Conservation (phyloP, 2,329 filamentous ascomycete genomes). For the Nemania sp. region DNA sequence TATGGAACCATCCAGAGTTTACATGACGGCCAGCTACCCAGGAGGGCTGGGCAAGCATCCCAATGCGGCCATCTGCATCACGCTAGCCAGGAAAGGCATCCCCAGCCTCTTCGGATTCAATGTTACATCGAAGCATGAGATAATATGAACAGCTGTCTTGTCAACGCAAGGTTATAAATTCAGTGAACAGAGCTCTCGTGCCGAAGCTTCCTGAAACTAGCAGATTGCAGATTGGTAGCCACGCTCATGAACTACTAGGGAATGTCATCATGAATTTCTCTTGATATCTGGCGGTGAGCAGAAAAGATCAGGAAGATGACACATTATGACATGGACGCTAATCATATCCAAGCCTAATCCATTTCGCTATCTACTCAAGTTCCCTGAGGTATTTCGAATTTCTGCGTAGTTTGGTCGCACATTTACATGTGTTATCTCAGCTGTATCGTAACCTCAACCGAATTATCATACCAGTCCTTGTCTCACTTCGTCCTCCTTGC, state of each 20-base stretch:
- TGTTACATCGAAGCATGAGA: conserved; percentile 8
- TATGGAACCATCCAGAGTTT: neutral
- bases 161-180: too few relatives aligned
- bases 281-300: too few relatives aligned
- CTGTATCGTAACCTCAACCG: neutral
- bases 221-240: too few relatives aligned
- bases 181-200: too few relatives aligned
- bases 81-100: conserved; percentile 10
- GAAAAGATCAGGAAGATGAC: too few relatives aligned
- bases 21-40: conserved; percentile 5
- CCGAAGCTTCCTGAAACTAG: too few relatives aligned
- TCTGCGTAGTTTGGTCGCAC: neutral
- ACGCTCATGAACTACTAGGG: too few relatives aligned
- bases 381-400: too few relatives aligned
- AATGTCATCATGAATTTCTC: too few relatives aligned
- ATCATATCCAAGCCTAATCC: too few relatives aligned
- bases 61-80: conserved; percentile 17
- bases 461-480: conserved; percentile 1
- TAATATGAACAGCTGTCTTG: neutral
- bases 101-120: conserved; percentile 1
- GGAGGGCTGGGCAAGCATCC: neutral
- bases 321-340: too few relatives aligned
- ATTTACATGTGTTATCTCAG: neutral
- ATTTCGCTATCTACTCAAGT: too few relatives aligned
- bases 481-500: conserved; percentile 7